Base-by-base conservation (phyloP, 2,329 filamentous ascomycete genomes). In the Epichloe sp. region DNA sequence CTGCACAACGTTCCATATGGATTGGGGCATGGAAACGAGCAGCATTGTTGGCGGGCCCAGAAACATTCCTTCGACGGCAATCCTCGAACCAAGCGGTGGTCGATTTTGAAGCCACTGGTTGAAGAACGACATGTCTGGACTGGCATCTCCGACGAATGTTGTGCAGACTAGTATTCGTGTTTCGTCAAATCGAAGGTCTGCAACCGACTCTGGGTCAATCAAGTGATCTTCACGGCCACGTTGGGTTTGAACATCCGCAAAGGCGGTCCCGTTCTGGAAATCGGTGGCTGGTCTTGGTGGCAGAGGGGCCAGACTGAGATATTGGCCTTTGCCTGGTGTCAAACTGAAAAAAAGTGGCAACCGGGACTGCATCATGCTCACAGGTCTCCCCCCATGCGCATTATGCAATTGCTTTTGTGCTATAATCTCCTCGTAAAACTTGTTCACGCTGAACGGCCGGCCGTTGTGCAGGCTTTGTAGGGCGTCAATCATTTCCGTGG, bases 61-160 rank as follows among this genome's bases (percentile, higher is more conserved):
- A 55, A 84, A 84, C 78, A 84, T 83, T 56, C 79, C 80, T 60
- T 84, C 80, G 4, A 84, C 79, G 6, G 75, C 72, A 52, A 84
- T 78, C 57, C 77, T 79, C 15, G 76, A 71, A 1, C 76, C 76
- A 3, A 78, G 71, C 0, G 74, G 65, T 1, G 80, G 78, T 1
- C 74, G 74, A 56, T 78, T 76, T 44, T 79, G 75, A n/a, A 84
- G 69, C 80, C 80, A 84, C 55, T 81, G 76, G 52, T 81, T 77
- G 61, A 83, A 83, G 52, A 74, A 82, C 3, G 77, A 75, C 79
- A 83, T 83, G 55, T 83, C 79, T 12, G 78, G 72, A 56, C 77
- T 83, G 3, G 79, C 77, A 57, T 83, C 80, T 31, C 80, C 80
- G 31, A 83, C 77, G 59, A 82, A 83, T 0, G 80, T 83, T 0